Conservation (phyloP, 805 yeast genomes). For the Millerozyma acaciae region DNA sequence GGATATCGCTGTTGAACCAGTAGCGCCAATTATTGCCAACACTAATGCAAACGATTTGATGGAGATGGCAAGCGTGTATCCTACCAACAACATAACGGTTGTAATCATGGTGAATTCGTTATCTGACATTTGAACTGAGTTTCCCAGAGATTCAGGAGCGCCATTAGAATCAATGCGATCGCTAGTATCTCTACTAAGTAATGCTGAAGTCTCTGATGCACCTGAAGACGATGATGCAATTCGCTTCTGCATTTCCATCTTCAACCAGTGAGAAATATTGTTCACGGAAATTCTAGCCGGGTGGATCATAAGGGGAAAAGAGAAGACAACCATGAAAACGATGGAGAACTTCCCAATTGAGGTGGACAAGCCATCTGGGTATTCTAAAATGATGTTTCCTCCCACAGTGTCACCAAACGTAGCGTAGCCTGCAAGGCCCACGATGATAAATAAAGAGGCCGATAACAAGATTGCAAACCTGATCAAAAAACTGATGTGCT, state of each 20-base stretch:
- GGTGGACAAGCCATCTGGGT: slow-evolving; percentile 59
- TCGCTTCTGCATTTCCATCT: slow-evolving; percentile 3
- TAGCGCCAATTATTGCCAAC: slow-evolving; percentile 84
- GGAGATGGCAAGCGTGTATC: slow-evolving; percentile 62
- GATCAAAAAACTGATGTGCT: slow-evolving; percentile 37
- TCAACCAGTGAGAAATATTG: slow-evolving; percentile 56
- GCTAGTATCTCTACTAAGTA: slow-evolving; percentile 4
- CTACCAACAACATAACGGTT: slow-evolving; percentile 37
- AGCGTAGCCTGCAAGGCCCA: slow-evolving; percentile 79
- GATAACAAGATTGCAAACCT: slow-evolving; percentile 57
- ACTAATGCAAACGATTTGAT: slow-evolving; percentile 77
- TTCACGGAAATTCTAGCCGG: slow-evolving; percentile 83
- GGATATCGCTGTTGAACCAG: slow-evolving; percentile 89
- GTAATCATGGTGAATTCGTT: slow-evolving; percentile 26
- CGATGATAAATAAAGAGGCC: slow-evolving; percentile 56
- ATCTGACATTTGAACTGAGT: slow-evolving; percentile 28
- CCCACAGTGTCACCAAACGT: slow-evolving; percentile 79
- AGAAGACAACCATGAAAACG: slow-evolving; percentile 71
- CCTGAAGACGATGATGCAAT: neutral
- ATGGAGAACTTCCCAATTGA: slow-evolving; percentile 79
- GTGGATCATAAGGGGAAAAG: slow-evolving; percentile 88
- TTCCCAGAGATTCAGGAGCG: slow-evolving; percentile 1
- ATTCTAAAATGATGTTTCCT: slow-evolving; percentile 79
- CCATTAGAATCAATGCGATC: neutral
- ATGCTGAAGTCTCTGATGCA: slow-evolving; percentile 3